phyloP scores from a whole-genome alignment of 2,329 filamentous ascomycete genomes.

The Setomelanomma holmii region DNA sequence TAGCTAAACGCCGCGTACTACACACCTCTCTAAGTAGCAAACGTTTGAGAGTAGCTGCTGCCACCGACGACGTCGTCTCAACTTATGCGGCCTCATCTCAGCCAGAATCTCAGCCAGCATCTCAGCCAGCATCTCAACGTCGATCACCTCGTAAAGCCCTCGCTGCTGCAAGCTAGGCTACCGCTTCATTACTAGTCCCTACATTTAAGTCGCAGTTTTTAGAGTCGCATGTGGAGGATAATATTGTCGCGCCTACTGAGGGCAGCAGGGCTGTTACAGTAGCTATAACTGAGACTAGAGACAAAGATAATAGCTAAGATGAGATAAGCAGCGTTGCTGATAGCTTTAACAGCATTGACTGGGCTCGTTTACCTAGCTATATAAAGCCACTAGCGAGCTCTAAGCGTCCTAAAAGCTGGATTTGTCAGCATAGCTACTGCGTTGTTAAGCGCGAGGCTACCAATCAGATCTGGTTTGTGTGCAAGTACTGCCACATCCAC shows the following conservation, averaged over 20 bases:
- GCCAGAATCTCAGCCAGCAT: not conserved
- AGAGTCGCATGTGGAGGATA: not conserved
- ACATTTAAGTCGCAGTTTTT: slow-evolving; percentile 4
- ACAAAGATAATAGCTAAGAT: too few relatives aligned
- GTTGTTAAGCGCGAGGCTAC: not conserved
- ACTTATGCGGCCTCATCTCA: not conserved
- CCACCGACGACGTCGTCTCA: not conserved
- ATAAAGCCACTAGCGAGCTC: slow-evolving; percentile 1
- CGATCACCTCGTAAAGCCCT: not conserved
- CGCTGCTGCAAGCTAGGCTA: slow-evolving; percentile 1
- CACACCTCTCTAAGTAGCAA: not conserved
- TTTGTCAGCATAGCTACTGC: not conserved
- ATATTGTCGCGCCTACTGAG: not conserved
- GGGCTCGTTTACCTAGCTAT: not conserved
- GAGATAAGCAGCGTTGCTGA: too few relatives aligned
- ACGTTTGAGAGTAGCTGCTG: not conserved
- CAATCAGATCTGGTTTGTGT: slow-evolving; percentile 1
- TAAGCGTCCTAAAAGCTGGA: not conserved
- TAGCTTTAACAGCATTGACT: too few relatives aligned
- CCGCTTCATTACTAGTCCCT: not conserved
- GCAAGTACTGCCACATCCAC: slow-evolving; percentile 1
- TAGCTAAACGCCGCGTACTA: not conserved
- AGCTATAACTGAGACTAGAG: too few relatives aligned
- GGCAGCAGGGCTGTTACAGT: not conserved
- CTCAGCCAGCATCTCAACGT: not conserved